Evolutionary conservation across 2,329 filamentous ascomycete species (phyloP).

Genomic region (Neocatenulostroma microsporum): DNA sequence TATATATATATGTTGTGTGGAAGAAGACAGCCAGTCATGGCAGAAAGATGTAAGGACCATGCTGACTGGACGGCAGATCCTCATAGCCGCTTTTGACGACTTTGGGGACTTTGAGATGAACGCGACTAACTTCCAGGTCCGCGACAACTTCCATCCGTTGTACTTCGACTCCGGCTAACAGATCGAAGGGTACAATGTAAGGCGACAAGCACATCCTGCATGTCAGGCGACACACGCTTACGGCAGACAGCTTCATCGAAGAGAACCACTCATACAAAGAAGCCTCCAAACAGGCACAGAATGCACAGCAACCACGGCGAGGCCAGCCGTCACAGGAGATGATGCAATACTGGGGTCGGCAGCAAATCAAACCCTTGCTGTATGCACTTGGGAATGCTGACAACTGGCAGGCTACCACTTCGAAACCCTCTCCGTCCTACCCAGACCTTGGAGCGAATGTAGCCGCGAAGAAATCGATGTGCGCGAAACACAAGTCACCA

Average conservation of each 20-base stretch:
- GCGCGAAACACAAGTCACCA: slow-evolving; percentile 64
- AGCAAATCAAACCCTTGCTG: no score
- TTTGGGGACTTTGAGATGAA: slow-evolving; percentile 95
- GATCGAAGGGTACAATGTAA: slow-evolving; percentile 50
- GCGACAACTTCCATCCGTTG: slow-evolving; percentile 30
- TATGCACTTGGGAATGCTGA: no score
- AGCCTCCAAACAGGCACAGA: slow-evolving; percentile 47
- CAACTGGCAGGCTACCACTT: slow-evolving; percentile 79
- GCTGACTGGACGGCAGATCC: slow-evolving; percentile 53
- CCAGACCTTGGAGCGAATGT: slow-evolving; percentile 64
- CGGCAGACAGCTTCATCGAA: slow-evolving; percentile 67
- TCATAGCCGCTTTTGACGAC: slow-evolving; percentile 74
- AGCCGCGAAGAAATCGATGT: slow-evolving; percentile 69
- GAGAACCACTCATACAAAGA: slow-evolving; percentile 74
- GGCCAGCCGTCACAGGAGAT: slow-evolving; percentile 60
- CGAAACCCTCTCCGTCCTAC: slow-evolving; percentile 73
- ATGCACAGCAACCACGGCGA: slow-evolving; percentile 39
- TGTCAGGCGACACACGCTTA: not conserved
- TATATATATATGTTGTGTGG: not conserved
- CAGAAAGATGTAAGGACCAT: not conserved
- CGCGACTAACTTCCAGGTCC: slow-evolving; percentile 78
- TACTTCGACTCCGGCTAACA: slow-evolving; percentile 10
- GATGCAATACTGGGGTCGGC: slow-evolving; percentile 85
- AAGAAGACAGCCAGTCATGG: no score
- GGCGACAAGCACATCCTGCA: slow-evolving; percentile 14